Conservation (phyloP, 345 rosid species). For the Citrus unshiu region DNA sequence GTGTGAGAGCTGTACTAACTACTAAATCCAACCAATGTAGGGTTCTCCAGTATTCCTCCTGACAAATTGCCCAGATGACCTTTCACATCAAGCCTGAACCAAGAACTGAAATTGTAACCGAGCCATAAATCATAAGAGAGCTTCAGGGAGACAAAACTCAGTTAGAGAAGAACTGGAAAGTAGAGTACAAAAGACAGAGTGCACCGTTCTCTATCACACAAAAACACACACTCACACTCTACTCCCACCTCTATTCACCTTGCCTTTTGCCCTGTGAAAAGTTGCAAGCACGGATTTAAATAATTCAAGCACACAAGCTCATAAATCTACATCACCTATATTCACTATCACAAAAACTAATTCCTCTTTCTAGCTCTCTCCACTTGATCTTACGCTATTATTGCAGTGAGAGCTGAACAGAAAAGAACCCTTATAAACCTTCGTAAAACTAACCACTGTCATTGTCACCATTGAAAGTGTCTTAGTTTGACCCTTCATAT, state of each 20-base stretch:
- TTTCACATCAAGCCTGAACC: not conserved
- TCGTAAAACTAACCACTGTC: not conserved
- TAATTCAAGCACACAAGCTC: not conserved
- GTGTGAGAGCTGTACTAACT: not conserved
- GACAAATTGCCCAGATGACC: not conserved
- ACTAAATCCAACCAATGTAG: not conserved
- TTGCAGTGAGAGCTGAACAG: not conserved
- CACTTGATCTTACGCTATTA: not conserved
- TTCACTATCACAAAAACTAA: not conserved
- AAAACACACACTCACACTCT: not conserved
- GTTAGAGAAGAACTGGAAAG: not conserved
- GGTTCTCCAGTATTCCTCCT: not conserved
- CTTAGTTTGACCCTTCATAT: not conserved
- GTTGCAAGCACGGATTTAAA: not conserved
- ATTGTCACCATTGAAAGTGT: not conserved
- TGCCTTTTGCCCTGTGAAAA: not conserved
- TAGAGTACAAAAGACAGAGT: not conserved
- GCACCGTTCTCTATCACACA: not conserved
- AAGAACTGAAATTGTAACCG: not conserved
- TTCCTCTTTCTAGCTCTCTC: not conserved
- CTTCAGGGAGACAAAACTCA: not conserved
- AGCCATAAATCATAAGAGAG: not conserved
- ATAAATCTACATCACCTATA: not conserved
- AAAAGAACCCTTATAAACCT: not conserved
- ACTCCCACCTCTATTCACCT: not conserved